Conservation (phyloP, 495 filamentous ascomycete species). For the Podospora sp. region DNA sequence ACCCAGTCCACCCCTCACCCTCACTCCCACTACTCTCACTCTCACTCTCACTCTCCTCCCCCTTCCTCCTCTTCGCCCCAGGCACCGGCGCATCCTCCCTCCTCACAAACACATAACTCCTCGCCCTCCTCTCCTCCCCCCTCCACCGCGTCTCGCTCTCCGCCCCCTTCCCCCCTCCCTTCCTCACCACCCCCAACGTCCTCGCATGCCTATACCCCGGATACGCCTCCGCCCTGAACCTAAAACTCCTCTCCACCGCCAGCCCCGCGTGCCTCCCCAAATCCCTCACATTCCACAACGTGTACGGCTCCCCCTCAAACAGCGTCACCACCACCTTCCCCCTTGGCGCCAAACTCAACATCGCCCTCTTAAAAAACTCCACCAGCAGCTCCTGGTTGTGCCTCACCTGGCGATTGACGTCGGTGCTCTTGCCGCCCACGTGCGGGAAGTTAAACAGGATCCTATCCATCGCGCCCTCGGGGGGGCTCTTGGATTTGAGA, state of each 20-base stretch:
- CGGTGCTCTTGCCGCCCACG: slow-evolving; percentile 84
- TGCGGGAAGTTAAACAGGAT: slow-evolving; percentile 97
- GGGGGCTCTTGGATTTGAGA: slow-evolving; percentile 9
- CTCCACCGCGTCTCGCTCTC: slow-evolving; percentile 60
- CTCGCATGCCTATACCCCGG: slow-evolving; percentile 85
- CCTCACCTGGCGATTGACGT: slow-evolving; percentile 92
- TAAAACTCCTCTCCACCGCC: slow-evolving; percentile 73
- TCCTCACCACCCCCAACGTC: slow-evolving; percentile 75
- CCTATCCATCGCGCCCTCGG: slow-evolving; percentile 61
- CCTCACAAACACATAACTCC: slow-evolving; percentile 79
- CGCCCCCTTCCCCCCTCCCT: slow-evolving; percentile 59
- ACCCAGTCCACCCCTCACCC: not conserved
- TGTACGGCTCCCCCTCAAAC: slow-evolving; percentile 92
- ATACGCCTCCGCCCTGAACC: slow-evolving; percentile 73
- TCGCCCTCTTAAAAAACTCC: slow-evolving; percentile 70
- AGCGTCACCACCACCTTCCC: slow-evolving; percentile 82
- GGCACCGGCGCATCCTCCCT: slow-evolving; percentile 49
- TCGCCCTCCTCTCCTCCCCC: slow-evolving; percentile 72
- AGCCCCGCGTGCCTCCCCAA: slow-evolving; percentile 79
- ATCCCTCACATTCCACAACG: slow-evolving; percentile 90
- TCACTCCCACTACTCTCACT: slow-evolving; percentile 5
- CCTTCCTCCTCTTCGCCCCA: slow-evolving; percentile 42
- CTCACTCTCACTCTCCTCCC: slow-evolving; percentile 13
- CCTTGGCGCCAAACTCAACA: slow-evolving; percentile 40
- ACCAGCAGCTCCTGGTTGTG: slow-evolving; percentile 89